phyloP scores from a whole-genome alignment of 2,329 filamentous ascomycete species.

The Dactylellina haptotyla region DNA sequence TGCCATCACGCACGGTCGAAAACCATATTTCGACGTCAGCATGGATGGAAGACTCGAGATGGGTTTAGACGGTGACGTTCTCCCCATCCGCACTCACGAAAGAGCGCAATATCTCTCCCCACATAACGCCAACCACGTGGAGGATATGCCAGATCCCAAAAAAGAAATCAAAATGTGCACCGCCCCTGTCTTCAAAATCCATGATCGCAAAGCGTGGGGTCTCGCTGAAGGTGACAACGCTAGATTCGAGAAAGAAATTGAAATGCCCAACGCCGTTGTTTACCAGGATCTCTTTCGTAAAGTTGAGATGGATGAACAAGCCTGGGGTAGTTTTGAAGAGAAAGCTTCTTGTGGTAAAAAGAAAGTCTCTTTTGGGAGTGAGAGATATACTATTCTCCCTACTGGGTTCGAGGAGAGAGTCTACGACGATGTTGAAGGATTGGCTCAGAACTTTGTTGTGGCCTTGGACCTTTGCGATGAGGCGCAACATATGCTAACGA shows the following conservation, averaged over 20 bases:
- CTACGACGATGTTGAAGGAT: background rate
- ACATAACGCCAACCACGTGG: background rate
- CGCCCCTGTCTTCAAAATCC: constrained; percentile 26
- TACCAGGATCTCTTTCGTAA: constrained; percentile 26
- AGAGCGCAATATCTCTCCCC: background rate
- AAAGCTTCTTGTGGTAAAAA: background rate
- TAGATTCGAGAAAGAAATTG: constrained; percentile 2
- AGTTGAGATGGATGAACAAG: constrained; percentile 28
- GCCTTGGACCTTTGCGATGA: constrained; percentile 37
- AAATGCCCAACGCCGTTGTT: constrained; percentile 6
- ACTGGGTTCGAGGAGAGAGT: background rate
- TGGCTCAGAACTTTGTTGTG: background rate
- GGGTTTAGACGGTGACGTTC: background rate
- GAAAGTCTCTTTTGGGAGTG: constrained; percentile 31
- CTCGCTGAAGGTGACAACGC: background rate
- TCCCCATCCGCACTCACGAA: background rate
- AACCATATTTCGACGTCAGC: constrained; percentile 36
- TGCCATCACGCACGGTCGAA: constrained; percentile 14
- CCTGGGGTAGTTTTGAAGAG: no score
- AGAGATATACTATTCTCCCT: constrained; percentile 23
- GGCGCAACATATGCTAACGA: constrained; percentile 7
- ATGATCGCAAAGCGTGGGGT: constrained; percentile 7
- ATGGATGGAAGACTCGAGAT: constrained; percentile 46
- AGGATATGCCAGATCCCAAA: background rate
- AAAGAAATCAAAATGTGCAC: constrained; percentile 22